Conservation (phyloP, 768 basidiomycete species). For the Tylopilus sp. region DNA sequence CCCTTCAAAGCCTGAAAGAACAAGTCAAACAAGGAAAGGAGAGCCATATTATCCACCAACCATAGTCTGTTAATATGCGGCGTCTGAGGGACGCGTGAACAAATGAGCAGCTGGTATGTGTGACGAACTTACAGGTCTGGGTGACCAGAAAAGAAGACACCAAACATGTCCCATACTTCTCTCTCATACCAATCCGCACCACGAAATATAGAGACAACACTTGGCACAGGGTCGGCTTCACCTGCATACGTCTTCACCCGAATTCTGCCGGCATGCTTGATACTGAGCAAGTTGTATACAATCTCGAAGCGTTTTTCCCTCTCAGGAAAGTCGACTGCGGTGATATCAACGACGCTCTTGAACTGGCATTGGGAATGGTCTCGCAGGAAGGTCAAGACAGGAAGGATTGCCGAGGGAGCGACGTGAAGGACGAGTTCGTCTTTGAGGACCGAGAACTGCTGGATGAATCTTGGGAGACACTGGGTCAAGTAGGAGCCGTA, state of each 20-base stretch:
- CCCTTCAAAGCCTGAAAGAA: constrained; percentile 79
- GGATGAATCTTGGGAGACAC: constrained; percentile 94
- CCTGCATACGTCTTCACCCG: constrained; percentile 97
- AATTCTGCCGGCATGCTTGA: constrained; percentile 76
- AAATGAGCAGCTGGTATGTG: constrained; percentile 4
- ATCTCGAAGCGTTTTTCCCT: constrained; percentile 93
- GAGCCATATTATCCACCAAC: constrained; percentile 35
- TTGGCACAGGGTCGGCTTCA: constrained; percentile 90
- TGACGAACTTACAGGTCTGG: constrained; percentile 79
- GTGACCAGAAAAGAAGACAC: constrained; percentile 94
- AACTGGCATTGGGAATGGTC: constrained; percentile 96
- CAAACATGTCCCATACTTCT: constrained; percentile 97
- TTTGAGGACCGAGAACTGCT: constrained; percentile 96
- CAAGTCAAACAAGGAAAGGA: not conserved
- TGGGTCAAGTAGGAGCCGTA: constrained; percentile 93
- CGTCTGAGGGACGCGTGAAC: constrained; percentile 50
- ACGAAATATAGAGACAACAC: constrained; percentile 69
- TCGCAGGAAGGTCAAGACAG: constrained; percentile 86
- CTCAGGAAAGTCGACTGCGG: constrained; percentile 93
- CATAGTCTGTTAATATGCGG: constrained; percentile 97
- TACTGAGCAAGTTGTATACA: constrained; percentile 90
- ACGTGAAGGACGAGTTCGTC: constrained; percentile 92
- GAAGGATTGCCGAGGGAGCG: constrained; percentile 75
- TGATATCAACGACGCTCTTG: constrained; percentile 90
- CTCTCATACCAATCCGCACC: constrained; percentile 99